Evolutionary conservation across 2,329 filamentous ascomycete species (phyloP).

Genomic region (Venturia nashicola): DNA sequence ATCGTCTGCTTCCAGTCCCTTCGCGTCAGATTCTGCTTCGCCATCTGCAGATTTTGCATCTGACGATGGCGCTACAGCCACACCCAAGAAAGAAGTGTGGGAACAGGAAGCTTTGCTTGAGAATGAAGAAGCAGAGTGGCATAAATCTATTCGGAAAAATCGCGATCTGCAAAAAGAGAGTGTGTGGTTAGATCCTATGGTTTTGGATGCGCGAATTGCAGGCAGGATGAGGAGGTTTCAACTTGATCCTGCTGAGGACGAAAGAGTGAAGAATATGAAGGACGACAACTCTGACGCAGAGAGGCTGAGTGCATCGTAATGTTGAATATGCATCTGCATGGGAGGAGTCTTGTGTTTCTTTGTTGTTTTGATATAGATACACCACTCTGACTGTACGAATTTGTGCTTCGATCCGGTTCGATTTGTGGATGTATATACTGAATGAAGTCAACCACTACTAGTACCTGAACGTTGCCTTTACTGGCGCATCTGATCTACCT

Average conservation of each 20-base stretch:
- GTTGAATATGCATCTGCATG: background rate
- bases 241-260: constrained; percentile 26
- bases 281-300: background rate
- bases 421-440: background rate
- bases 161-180: constrained; percentile 46
- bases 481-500: no score
- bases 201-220: constrained; percentile 63
- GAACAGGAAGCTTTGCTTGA: constrained; percentile 56
- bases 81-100: constrained; percentile 17
- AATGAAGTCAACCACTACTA: background rate
- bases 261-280: background rate
- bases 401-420: background rate
- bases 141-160: constrained; percentile 56
- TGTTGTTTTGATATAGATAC: background rate
- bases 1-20: constrained; percentile 44
- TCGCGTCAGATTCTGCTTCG: constrained; percentile 16
- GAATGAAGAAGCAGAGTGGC: constrained; percentile 70
- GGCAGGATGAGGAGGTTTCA: constrained; percentile 72
- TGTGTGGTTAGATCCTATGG: constrained; percentile 64
- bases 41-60: constrained; percentile 15
- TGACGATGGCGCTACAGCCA: constrained; percentile 16
- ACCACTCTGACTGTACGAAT: background rate
- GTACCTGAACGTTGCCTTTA: no score
- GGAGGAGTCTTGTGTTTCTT: background rate
- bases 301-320: background rate